Evolutionary conservation across 2,329 filamentous ascomycete genomes (phyloP).

Genomic region (Clonostachys rosea): DNA sequence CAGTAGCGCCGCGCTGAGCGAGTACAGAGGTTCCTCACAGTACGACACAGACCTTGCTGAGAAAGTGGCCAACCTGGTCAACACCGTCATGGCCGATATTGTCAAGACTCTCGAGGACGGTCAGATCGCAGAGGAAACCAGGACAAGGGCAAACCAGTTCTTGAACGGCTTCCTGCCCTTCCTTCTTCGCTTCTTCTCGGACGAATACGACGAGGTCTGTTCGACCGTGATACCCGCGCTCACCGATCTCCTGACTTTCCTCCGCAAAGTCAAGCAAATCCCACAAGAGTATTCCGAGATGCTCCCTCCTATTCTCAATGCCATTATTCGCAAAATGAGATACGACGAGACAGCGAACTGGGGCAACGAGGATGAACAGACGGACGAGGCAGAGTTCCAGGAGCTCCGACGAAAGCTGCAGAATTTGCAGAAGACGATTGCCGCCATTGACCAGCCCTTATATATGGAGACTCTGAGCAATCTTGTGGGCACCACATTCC

Average conservation of each 20-base stretch:
- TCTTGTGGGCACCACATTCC: slow-evolving; percentile 83
- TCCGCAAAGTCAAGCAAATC: slow-evolving; percentile 75
- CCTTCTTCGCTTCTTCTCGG: slow-evolving; percentile 89
- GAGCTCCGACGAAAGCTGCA: slow-evolving; percentile 88
- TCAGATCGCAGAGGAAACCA: slow-evolving; percentile 56
- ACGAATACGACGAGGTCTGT: slow-evolving; percentile 98
- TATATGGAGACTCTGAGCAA: slow-evolving; percentile 87
- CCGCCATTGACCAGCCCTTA: slow-evolving; percentile 79
- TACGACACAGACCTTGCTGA: slow-evolving; percentile 97
- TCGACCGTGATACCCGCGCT: slow-evolving; percentile 91
- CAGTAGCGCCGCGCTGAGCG: slow-evolving; percentile 72
- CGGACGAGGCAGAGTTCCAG: slow-evolving; percentile 95
- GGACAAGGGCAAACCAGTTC: slow-evolving; percentile 73
- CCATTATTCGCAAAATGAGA: slow-evolving; percentile 92
- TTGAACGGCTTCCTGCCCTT: slow-evolving; percentile 82
- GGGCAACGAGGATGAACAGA: slow-evolving; percentile 92
- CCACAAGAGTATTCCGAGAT: slow-evolving; percentile 73
- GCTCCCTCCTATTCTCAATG: slow-evolving; percentile 82
- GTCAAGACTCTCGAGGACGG: slow-evolving; percentile 76
- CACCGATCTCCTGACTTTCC: slow-evolving; percentile 85
- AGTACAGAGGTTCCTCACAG: slow-evolving; percentile 73
- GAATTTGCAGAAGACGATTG: slow-evolving; percentile 87
- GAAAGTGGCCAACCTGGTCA: slow-evolving; percentile 91
- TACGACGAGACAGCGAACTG: slow-evolving; percentile 93
- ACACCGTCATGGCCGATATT: slow-evolving; percentile 82